These are phyloP conservation scores for Saccharomyces hybrid DNA, from an alignment of 1,139 yeast species.

Conservation along the genomic window DNA sequence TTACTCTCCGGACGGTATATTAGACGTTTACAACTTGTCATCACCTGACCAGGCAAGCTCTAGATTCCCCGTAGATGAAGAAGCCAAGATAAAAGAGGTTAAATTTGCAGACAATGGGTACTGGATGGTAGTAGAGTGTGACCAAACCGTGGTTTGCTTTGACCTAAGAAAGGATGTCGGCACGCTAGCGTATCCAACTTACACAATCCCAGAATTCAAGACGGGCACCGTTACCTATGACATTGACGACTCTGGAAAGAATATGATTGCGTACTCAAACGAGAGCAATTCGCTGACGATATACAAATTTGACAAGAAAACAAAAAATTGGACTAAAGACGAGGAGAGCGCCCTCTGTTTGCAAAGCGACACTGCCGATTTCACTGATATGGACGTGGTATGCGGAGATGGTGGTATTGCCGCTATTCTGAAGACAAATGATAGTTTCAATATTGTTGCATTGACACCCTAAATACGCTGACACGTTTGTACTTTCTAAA, in stretches of 20 bases:
- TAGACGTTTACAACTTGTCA: constrained; percentile 16
- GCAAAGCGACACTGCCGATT: background rate
- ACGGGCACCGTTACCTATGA: constrained; percentile 9
- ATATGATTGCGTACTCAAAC: constrained; percentile 4
- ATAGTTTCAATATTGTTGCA: background rate
- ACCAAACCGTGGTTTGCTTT: constrained; percentile 37
- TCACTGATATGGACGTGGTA: background rate
- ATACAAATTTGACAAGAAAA: constrained; percentile 1
- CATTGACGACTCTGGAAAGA: constrained; percentile 14
- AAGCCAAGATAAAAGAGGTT: constrained; percentile 34
- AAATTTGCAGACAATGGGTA: constrained; percentile 64
- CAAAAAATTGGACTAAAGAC: background rate
- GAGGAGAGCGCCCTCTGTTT: background rate
- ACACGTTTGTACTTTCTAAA: too few species aligned
- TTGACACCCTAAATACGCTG: background rate
- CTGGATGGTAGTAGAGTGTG: constrained; percentile 43
- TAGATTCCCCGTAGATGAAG: constrained; percentile 8
- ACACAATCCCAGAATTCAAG: background rate
- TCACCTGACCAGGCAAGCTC: constrained; percentile 14
- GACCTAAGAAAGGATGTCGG: constrained; percentile 46
- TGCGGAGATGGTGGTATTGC: background rate
- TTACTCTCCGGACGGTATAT: constrained; percentile 5
- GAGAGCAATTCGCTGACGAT: background rate
- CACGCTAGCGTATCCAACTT: constrained; percentile 11
- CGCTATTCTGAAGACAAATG: background rate